These are phyloP conservation scores for Eurotiales sp. DNA, from an alignment of 2,329 filamentous ascomycete genomes.

Conservation along the genomic window DNA sequence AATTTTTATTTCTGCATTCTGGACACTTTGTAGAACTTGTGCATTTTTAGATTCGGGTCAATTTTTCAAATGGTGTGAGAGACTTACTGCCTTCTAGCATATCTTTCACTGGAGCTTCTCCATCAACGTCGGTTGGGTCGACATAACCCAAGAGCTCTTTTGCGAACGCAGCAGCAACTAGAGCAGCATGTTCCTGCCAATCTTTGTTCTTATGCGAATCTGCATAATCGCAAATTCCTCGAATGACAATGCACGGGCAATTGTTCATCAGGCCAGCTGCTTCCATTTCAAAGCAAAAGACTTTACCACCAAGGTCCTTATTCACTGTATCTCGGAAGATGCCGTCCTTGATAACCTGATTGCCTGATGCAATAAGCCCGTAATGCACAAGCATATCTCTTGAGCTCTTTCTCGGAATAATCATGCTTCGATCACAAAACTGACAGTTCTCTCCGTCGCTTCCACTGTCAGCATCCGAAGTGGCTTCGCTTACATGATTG, in stretches of 20 bases:
- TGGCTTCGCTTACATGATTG: background rate
- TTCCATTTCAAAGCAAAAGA: conserved; percentile 16
- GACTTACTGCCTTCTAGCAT: no score
- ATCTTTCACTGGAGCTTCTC: background rate
- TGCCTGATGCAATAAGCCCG: conserved; percentile 14
- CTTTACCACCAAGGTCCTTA: background rate
- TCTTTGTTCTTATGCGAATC: conserved; percentile 17
- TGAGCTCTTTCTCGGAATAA: background rate
- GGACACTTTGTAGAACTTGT: no score
- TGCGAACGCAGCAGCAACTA: conserved; percentile 13
- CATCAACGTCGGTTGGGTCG: background rate
- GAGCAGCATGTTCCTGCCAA: conserved; percentile 17
- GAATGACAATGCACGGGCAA: conserved; percentile 15
- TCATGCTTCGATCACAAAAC: background rate
- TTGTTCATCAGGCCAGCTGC: conserved; percentile 14
- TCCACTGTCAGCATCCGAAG: background rate
- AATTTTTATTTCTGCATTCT: no score
- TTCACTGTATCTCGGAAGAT: background rate
- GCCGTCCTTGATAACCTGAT: conserved; percentile 10
- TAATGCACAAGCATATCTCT: conserved; percentile 9
- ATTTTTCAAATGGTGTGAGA: no score
- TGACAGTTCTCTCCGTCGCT: background rate
- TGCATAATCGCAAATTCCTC: conserved; percentile 17
- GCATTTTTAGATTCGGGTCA: no score
- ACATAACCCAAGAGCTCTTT: conserved; percentile 8